phyloP scores from a whole-genome alignment of 2,329 filamentous ascomycete species.

The Dactylella cylindrospora region DNA sequence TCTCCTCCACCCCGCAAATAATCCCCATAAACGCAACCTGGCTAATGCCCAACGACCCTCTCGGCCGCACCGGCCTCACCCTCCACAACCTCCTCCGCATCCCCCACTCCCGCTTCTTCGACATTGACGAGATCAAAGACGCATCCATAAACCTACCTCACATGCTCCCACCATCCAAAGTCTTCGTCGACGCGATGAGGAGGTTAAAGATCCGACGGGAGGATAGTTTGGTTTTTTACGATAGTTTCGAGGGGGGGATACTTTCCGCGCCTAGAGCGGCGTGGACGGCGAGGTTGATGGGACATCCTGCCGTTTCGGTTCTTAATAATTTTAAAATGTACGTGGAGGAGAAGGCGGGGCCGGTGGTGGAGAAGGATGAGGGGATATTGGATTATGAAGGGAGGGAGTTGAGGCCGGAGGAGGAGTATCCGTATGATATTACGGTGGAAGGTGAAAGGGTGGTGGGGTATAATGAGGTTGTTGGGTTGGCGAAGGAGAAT shows the following conservation, averaged over 20 bases:
- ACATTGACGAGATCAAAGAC: conserved; percentile 89
- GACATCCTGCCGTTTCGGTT: conserved; percentile 82
- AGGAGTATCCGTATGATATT: conserved; percentile 55
- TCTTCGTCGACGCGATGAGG: conserved; percentile 85
- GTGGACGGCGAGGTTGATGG: conserved; percentile 90
- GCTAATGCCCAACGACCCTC: conserved; percentile 92
- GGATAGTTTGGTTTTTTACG: conserved; percentile 91
- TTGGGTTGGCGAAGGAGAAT: conserved; percentile 70
- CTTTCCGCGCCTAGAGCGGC: conserved; percentile 91
- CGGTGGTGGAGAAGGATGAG: conserved; percentile 72
- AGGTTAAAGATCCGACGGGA: conserved; percentile 81
- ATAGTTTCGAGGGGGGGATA: conserved; percentile 85
- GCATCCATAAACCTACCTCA: conserved; percentile 86
- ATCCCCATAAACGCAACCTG: conserved; percentile 89
- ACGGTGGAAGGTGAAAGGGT: conserved; percentile 66
- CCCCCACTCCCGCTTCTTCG: conserved; percentile 89
- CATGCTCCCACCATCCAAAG: conserved; percentile 82
- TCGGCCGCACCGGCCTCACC: conserved; percentile 64
- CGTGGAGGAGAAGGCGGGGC: conserved; percentile 71
- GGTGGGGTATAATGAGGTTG: conserved; percentile 78
- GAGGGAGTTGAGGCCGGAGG: conserved; percentile 49
- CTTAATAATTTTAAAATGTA: conserved; percentile 96
- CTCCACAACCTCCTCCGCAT: conserved; percentile 63
- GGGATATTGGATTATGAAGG: conserved; percentile 44
- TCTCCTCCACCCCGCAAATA: conserved; percentile 78